Evolutionary conservation across 176 grass and related monocot genomes (phyloP).

Genomic region (Sorghum bicolor): Sorghum_bicolor_NCBIv3 NC_012871.2:73049001-73049500

Average conservation of each 20-base stretch:
- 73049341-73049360: neutral
- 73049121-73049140: neutral
- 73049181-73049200: neutral
- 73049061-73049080: neutral
- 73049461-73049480: neutral
- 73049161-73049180: neutral
- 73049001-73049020: constrained; percentile 22
- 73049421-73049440: constrained; percentile 15
- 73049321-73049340: neutral
- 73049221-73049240: neutral
- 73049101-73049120: constrained; percentile 9
- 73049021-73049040: neutral
- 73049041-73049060: constrained; percentile 1
- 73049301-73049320: neutral
- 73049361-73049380: neutral
- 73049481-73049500: neutral
- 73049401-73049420: constrained; percentile 22
- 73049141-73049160: neutral
- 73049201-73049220: neutral
- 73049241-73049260: neutral
- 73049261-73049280: neutral
- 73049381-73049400: neutral
- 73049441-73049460: neutral
- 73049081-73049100: neutral
- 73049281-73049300: neutral